Percentiles rank a stretch among this genome's conserved stretches.
phyloP scores from a whole-genome alignment of 441 rosid genomes.

The Croton setiger region DNA sequence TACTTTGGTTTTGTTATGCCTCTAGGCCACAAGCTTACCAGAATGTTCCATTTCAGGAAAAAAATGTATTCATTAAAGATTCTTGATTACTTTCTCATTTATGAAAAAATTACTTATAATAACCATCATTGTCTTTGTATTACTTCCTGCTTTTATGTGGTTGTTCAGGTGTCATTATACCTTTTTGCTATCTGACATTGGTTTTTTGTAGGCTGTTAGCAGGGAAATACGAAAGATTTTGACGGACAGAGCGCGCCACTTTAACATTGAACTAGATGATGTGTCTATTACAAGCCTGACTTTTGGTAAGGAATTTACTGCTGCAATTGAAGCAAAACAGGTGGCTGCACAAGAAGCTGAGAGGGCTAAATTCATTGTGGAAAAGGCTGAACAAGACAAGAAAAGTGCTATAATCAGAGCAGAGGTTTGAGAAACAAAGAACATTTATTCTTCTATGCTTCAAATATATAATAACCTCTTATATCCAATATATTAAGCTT shows the following conservation, averaged over 20 bases:
- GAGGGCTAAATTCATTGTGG: conserved; percentile 75
- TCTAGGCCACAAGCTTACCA: too few relatives aligned
- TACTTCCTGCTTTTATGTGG: not conserved
- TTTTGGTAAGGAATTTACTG: conserved; percentile 75
- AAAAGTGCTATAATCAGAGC: conserved; percentile 81
- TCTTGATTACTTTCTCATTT: too few relatives aligned
- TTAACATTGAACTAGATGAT: conserved; percentile 69
- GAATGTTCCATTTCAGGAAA: too few relatives aligned
- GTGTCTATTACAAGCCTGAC: conserved; percentile 81
- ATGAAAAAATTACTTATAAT: too few relatives aligned
- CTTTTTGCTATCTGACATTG: not conserved
- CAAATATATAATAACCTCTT: not conserved
- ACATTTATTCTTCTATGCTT: too few relatives aligned
- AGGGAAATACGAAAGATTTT: conserved; percentile 68
- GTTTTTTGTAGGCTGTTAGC: conserved; percentile 49
- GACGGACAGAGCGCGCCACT: conserved; percentile 65
- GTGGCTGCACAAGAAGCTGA: conserved; percentile 92
- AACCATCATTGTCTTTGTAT: too few relatives aligned
- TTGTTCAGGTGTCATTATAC: not conserved
- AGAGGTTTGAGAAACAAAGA: conserved; percentile 40
- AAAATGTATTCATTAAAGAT: too few relatives aligned
- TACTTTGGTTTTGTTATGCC: too few relatives aligned
- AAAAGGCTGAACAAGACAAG: conserved; percentile 88
- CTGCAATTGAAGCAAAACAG: conserved; percentile 88
- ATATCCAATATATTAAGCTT: not conserved